Base-by-base conservation (phyloP, 306 rosid species). In the Casuarina glauca region DNA sequence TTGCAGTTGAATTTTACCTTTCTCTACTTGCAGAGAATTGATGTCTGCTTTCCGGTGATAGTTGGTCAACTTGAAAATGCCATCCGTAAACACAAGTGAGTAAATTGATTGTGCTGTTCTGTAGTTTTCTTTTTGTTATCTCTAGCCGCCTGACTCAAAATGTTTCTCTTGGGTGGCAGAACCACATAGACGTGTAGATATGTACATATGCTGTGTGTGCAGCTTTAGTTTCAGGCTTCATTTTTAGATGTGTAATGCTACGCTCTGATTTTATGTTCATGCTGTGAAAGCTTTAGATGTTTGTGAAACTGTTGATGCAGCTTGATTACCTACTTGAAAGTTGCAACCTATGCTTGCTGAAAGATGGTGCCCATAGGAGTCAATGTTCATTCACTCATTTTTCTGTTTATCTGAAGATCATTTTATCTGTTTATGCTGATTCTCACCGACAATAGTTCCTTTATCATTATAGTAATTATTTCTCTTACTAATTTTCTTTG, bases 1-100 rank as follows among this genome's bases (percentile, higher is more conserved):
- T 64, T 69, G 43, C 73, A 52, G 6, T 83, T 88, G 75, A 83
- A 61, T 7, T 80, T 43, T 82, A 36, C 48, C 72, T 39, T 75
- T 41, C 70, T 82, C 70, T 78, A 74, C 74, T 78, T 90, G 88
- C 94, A 94, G 98, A 80, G 74, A 64, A 73, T 86, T 69, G 76
- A 76, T 70, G 80, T 90, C 81, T 85, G 85, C 81, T 90, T 88
- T 80, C 82, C 86, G 4, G 76, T 78, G 70, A 84, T 82, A 74
- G 72, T 82, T 62, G 74, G 69, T 87, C 94, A 86, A 82, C 90
- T 94, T 80, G 87, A 86, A 87, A 87, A 80, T 84, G 89, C 93
- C 71, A 88, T 90, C 79, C 82, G 74, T 81, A 90, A 88, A 77
- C 97, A 94, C 75, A 89, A 78, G 98, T 94, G 86, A 77, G 91